phyloP scores from a whole-genome alignment of 768 basidiomycete genomes.

The Trichaptum fuscoviolaceum region DNA sequence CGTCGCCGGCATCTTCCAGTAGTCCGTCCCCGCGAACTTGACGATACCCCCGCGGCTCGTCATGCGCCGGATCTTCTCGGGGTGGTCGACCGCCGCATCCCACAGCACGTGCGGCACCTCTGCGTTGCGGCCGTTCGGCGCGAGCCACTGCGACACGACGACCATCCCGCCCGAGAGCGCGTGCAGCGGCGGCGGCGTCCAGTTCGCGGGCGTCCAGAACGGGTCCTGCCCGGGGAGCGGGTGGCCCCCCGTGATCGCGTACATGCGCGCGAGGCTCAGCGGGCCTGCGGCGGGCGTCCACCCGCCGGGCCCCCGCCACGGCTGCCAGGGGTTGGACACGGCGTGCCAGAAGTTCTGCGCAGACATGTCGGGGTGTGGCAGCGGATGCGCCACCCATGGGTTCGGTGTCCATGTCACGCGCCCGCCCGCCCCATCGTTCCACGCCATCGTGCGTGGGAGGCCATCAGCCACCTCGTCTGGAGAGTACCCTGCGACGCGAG shows the following conservation, averaged over 20 bases:
- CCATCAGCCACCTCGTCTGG: not conserved
- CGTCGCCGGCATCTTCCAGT: not conserved
- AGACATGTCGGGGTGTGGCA: not conserved
- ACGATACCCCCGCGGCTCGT: constrained; percentile 23
- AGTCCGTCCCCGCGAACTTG: constrained; percentile 10
- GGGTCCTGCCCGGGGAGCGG: not conserved
- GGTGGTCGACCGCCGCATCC: constrained; percentile 29
- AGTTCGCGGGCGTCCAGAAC: not conserved
- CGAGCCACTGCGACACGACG: constrained; percentile 21
- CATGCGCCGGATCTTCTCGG: constrained; percentile 25
- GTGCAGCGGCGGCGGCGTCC: not conserved
- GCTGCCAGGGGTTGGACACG: not conserved
- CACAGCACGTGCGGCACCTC: constrained; percentile 27
- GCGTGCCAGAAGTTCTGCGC: not conserved
- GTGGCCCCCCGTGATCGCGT: not conserved
- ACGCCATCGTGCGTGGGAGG: not conserved
- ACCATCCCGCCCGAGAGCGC: not conserved
- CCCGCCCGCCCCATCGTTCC: not conserved
- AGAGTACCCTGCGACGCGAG: not conserved
- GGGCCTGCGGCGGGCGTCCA: not conserved
- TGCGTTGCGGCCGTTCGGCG: constrained; percentile 27
- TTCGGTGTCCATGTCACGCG: not conserved
- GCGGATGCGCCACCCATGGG: not conserved
- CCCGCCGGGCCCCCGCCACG: not conserved
- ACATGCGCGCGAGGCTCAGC: not conserved